These are phyloP conservation scores for Silene uniflora DNA, from an alignment of 148 eudicot genomes.

Conservation along the genomic window DNA sequence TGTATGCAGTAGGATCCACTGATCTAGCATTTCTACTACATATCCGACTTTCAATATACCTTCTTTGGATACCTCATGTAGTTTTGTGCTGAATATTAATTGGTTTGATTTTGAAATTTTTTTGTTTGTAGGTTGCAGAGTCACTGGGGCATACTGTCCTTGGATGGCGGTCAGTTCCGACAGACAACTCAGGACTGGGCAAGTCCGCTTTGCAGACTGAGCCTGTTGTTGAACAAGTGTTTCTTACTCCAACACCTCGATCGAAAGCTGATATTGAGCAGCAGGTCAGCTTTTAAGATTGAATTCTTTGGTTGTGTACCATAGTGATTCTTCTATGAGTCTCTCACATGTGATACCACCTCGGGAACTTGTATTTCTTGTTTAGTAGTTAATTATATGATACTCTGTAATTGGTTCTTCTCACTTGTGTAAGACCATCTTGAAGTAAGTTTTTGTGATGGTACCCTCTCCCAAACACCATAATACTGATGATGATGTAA, in stretches of 20 bases:
- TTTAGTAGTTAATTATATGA: no score
- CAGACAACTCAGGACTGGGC: conserved; percentile 91
- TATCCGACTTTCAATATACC: not conserved
- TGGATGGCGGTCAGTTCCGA: conserved; percentile 94
- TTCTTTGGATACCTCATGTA: not conserved
- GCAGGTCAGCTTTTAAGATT: conserved; percentile 44
- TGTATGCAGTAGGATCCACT: not conserved
- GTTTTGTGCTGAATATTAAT: conserved; percentile 1
- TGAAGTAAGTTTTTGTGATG: no score
- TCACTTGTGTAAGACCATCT: no score
- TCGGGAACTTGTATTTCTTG: not conserved
- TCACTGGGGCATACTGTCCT: conserved; percentile 97
- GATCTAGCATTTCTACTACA: no score
- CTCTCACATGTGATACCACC: not conserved
- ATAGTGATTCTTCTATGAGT: no score
- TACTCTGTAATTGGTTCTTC: not conserved
- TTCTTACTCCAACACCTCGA: conserved; percentile 72
- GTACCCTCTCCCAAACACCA: not conserved
- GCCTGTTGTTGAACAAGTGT: conserved; percentile 94
- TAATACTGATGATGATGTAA: not conserved
- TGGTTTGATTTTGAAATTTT: conserved; percentile 2
- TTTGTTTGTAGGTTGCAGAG: conserved; percentile 70
- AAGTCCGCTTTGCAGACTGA: conserved; percentile 90
- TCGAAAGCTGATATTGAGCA: conserved; percentile 88
- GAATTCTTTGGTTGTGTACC: not conserved